A percentile compares a stretch with the other conserved stretches of the same genome.
These are phyloP conservation scores for Orychophragmus violaceus DNA, from an alignment of 345 rosid genomes.

Conservation along the genomic window DNA sequence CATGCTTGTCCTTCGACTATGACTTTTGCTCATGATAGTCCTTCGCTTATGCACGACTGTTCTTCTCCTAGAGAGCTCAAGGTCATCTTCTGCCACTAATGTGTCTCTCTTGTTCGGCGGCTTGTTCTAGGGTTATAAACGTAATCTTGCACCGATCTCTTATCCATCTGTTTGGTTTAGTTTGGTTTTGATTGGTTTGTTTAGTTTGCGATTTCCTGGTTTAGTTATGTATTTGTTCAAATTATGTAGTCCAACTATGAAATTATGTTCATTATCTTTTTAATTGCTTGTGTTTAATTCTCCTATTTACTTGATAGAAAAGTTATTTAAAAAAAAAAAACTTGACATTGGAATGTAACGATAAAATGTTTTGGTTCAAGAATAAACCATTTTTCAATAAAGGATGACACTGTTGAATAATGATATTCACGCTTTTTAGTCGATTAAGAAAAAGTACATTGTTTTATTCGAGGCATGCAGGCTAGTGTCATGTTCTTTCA, in stretches of 20 bases:
- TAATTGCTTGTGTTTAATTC: not conserved
- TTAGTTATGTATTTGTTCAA: slow-evolving; percentile 3
- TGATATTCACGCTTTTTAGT: not conserved
- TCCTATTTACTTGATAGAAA: not conserved
- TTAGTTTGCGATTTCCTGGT: slow-evolving; percentile 19
- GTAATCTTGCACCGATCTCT: not conserved
- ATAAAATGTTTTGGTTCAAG: not conserved
- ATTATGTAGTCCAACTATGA: not conserved
- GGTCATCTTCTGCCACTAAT: slow-evolving; percentile 85
- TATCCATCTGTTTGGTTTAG: not conserved
- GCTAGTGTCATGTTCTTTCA: slow-evolving; percentile 14
- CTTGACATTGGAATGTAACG: not conserved
- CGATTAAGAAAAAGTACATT: not conserved
- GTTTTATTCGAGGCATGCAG: slow-evolving; percentile 8
- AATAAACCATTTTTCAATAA: not conserved
- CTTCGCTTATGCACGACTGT: slow-evolving; percentile 84
- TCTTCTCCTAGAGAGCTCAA: slow-evolving; percentile 88
- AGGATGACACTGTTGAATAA: not conserved
- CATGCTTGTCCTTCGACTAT: slow-evolving; percentile 81
- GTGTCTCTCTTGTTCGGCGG: not conserved
- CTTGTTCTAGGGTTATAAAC: not conserved
- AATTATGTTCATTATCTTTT: slow-evolving; percentile 12
- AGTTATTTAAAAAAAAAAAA: not conserved
- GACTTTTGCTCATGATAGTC: slow-evolving; percentile 80
- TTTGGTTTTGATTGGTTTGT: slow-evolving; percentile 26